Percentiles rank a stretch among this genome's conserved stretches.
phyloP scores from a whole-genome alignment of 768 basidiomycete genomes.

The Neoboletus magnificus region DNA sequence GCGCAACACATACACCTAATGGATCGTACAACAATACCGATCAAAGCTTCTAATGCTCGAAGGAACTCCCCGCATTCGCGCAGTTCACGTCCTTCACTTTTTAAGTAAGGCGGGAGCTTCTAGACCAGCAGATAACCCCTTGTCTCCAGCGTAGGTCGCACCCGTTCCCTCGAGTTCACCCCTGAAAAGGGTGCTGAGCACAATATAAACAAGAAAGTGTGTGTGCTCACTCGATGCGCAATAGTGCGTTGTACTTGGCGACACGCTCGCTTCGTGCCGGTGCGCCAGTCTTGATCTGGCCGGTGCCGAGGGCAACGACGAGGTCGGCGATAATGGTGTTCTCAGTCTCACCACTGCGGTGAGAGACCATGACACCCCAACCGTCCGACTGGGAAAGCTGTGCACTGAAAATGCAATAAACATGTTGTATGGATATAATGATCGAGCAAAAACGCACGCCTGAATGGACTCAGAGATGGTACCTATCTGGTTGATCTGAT shows the following conservation, averaged over 20 bases:
- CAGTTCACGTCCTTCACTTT: constrained; percentile 42
- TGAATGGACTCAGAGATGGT: constrained; percentile 99
- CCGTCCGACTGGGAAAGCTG: constrained; percentile 93
- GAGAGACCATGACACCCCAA: constrained; percentile 99
- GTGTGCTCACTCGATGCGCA: constrained; percentile 80
- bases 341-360: constrained; percentile 98
- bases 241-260: constrained; percentile 86
- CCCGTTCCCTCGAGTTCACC: constrained; percentile 69
- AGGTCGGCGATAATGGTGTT: constrained; percentile 96
- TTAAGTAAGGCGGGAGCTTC: constrained; percentile 69
- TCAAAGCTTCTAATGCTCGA: background rate
- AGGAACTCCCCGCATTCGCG: constrained; percentile 1
- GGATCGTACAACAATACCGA: constrained; percentile 28
- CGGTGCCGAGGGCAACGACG: constrained; percentile 85
- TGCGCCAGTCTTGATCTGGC: constrained; percentile 98
- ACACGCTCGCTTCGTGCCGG: constrained; percentile 96
- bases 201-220: background rate
- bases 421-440: background rate
- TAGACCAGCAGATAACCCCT: constrained; percentile 75
- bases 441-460: constrained; percentile 59
- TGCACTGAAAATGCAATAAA: constrained; percentile 49
- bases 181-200: constrained; percentile 37
- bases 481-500: constrained; percentile 94
- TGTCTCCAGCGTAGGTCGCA: constrained; percentile 69
- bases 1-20: constrained; percentile 20